A percentile compares a stretch with the other conserved stretches of the same genome.
phyloP scores from a whole-genome alignment of 2,329 filamentous ascomycete species.

The Fusarium mangiferae region DNA sequence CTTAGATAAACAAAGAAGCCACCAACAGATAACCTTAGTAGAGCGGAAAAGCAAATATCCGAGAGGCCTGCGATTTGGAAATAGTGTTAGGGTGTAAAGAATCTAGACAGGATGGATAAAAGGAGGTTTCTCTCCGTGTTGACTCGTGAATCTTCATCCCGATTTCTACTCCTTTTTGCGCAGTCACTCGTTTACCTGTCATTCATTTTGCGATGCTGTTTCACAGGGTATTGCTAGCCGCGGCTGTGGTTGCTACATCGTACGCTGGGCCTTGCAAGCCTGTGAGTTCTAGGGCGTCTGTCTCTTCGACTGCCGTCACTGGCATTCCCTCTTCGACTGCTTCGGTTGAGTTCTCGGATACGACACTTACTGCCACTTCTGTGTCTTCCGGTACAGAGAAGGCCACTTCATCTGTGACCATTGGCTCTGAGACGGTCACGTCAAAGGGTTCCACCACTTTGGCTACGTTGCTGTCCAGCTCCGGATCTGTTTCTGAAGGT shows the following conservation, averaged over 20 bases:
- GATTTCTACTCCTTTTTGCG: background rate
- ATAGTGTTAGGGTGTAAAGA: background rate
- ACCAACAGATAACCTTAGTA: background rate
- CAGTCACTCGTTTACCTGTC: background rate
- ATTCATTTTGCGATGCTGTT: background rate
- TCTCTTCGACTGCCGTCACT: background rate
- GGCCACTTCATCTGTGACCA: background rate
- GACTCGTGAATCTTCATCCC: fast-evolving
- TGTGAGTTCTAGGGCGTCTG: background rate
- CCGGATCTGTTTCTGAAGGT: background rate
- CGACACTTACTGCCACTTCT: background rate
- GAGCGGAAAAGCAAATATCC: background rate
- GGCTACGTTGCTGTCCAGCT: background rate
- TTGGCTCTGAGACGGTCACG: no score
- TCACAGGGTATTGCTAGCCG: background rate
- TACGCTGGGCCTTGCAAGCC: background rate
- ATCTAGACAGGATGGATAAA: background rate
- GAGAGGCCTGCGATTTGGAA: no score
- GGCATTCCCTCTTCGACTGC: background rate
- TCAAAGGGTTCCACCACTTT: background rate
- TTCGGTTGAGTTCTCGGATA: no score
- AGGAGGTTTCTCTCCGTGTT: no score
- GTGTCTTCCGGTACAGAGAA: background rate
- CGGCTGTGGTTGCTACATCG: background rate
- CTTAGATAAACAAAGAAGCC: no score